phyloP scores from a whole-genome alignment of 768 basidiomycete genomes.

The Boletus bicolor region DNA sequence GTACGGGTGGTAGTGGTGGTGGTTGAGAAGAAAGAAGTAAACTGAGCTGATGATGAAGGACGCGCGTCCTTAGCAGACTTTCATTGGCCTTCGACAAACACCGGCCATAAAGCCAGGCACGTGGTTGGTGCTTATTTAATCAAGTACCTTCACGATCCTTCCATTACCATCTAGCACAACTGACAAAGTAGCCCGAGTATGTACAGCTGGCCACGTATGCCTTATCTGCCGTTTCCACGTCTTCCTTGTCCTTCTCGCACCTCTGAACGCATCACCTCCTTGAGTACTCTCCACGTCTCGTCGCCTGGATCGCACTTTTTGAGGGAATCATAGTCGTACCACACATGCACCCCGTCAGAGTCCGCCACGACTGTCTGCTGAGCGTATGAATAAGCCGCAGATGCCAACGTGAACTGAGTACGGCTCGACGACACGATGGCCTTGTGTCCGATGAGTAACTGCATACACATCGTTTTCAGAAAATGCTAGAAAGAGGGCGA shows the following conservation, averaged over 20 bases:
- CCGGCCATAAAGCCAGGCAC: constrained; percentile 12
- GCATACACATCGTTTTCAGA: not conserved
- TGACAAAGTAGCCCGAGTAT: not conserved
- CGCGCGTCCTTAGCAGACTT: constrained; percentile 28
- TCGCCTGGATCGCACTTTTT: constrained; percentile 63
- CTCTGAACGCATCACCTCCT: constrained; percentile 18
- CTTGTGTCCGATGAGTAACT: constrained; percentile 67
- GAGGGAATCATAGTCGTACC: constrained; percentile 74
- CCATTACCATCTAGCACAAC: constrained; percentile 3
- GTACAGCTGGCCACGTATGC: not conserved
- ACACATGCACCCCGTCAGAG: constrained; percentile 62
- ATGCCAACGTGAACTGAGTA: constrained; percentile 49
- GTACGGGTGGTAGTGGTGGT: constrained; percentile 4
- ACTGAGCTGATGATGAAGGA: constrained; percentile 15
- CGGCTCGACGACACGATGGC: constrained; percentile 37
- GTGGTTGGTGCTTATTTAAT: constrained; percentile 16
- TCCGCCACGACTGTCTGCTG: constrained; percentile 64
- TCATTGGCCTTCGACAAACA: not conserved
- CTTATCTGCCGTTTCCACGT: not conserved
- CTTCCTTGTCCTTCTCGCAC: constrained; percentile 15
- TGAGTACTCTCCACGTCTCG: constrained; percentile 37
- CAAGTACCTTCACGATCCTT: constrained; percentile 10
- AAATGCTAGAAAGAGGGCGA: not conserved
- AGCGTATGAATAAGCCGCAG: constrained; percentile 60
- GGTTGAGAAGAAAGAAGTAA: constrained; percentile 11